Percentiles rank a stretch among this genome's conserved stretches.
These are phyloP conservation scores for Mariannaea sp. DNA, from an alignment of 2,329 filamentous ascomycete species.

Conservation along the genomic window DNA sequence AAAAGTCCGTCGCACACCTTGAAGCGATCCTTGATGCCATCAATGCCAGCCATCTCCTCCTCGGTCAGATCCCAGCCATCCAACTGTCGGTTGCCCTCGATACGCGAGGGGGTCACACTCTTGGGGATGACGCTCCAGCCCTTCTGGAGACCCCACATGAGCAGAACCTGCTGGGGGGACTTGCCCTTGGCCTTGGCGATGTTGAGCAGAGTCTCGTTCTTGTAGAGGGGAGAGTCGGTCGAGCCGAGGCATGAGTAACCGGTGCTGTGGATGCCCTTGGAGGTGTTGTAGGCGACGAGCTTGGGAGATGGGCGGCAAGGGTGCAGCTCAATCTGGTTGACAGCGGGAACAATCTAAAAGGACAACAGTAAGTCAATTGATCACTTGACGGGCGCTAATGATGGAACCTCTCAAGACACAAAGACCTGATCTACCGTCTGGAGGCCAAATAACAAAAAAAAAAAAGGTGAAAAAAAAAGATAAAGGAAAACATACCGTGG, in stretches of 20 bases:
- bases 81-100: conserved; percentile 75
- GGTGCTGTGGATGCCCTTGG: conserved; percentile 76
- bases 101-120: conserved; percentile 73
- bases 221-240: conserved; percentile 71
- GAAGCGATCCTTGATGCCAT: conserved; percentile 73
- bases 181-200: conserved; percentile 70
- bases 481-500: conserved; percentile 57
- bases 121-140: conserved; percentile 87
- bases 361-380: conserved; percentile 5
- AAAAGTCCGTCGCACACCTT: conserved; percentile 80
- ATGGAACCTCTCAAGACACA: no score
- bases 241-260: conserved; percentile 77
- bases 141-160: conserved; percentile 81
- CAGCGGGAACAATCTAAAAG: conserved; percentile 62
- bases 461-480: no score
- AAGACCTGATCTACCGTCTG: background rate
- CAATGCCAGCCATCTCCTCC: conserved; percentile 73
- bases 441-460: no score
- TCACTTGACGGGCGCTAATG: background rate
- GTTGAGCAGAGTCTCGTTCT: conserved; percentile 64
- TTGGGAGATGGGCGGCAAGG: conserved; percentile 82
- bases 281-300: conserved; percentile 72
- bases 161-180: conserved; percentile 74
- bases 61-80: conserved; percentile 74
- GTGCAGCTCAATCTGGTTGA: conserved; percentile 84